Base-by-base conservation (phyloP, 257 asterid genomes). In the Salvia hispanica region DNA sequence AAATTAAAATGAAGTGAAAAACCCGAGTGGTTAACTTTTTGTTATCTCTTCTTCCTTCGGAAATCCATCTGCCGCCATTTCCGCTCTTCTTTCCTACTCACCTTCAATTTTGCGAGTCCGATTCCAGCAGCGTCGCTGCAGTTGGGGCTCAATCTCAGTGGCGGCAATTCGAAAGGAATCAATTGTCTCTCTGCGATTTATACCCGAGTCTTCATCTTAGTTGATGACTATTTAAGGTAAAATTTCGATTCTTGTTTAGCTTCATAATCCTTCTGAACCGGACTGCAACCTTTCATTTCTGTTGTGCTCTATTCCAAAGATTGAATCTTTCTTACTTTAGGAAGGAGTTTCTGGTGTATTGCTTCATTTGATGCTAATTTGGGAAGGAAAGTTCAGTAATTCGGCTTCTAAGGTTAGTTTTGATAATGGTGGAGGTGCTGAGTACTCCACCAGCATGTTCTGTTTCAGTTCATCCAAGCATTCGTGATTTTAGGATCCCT, bases 381-480 rank as follows among this genome's bases (percentile, higher is more conserved):
- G 48, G 74, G 39, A 6, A 48, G 56, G 58, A 51, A 18, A 8
- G 34, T 67, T 66, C 53, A 12, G n/a, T 11, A n/a, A 44, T 51
- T 55, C 50, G 25, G 68, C 62, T 52, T 64, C 15, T 77, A 46
- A 74, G 71, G 71, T 48, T 72, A 36, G 67, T 47, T 62, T 75
- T 75, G 84, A 62, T 66, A 12, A 76, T 86, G 83, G 58, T 66
- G 7, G 84, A 72, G 74, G 57, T 72, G 36, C 42, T 78, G 11
- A 62, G 50, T 65, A 37, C 48, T 66, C 53, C 76, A 48, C 67
- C 83, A 34, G 62, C 68, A 34, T 67, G 57, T 65, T 72, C 69
- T 43, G 48, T 47, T 74, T 69, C 84, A 7, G 0, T 59, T 39
- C 58, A 58, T 64, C 58, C 80, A 46, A 77, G 31, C 4, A 50